These are phyloP conservation scores for Corynespora cassiicola DNA, from an alignment of 2,329 filamentous ascomycete genomes.

Conservation along the genomic window DNA sequence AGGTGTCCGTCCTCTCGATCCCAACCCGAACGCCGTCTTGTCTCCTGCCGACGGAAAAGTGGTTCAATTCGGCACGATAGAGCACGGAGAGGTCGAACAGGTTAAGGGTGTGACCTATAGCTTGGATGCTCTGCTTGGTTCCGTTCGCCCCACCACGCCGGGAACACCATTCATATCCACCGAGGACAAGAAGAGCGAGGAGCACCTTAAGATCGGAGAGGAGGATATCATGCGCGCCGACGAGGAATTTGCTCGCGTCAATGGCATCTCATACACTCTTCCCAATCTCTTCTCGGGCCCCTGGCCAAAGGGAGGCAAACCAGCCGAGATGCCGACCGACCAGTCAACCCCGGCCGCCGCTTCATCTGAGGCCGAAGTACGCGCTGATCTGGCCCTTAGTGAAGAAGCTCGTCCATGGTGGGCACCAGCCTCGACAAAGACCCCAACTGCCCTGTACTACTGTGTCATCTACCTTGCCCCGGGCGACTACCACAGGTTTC, in stretches of 20 bases:
- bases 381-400: conserved; percentile 79
- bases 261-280: conserved; percentile 94
- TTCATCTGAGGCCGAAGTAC: conserved; percentile 81
- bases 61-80: conserved; percentile 89
- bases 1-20: conserved; percentile 82
- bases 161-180: conserved; percentile 57
- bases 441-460: conserved; percentile 80
- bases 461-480: conserved; percentile 94
- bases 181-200: conserved; percentile 27
- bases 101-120: conserved; percentile 99
- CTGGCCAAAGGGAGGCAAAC: conserved; percentile 48
- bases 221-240: conserved; percentile 76
- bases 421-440: conserved; percentile 47
- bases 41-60: conserved; percentile 91
- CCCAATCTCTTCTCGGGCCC: conserved; percentile 84
- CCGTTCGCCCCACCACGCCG: conserved; percentile 50
- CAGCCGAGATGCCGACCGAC: conserved; percentile 67
- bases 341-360: conserved; percentile 73
- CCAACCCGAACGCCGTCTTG: conserved; percentile 78
- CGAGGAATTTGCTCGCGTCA: conserved; percentile 91
- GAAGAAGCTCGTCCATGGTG: conserved; percentile 63
- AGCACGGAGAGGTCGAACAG: conserved; percentile 94
- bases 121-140: conserved; percentile 86
- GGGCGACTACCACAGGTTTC: conserved; percentile 98
- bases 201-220: conserved; percentile 48